phyloP scores from a whole-genome alignment of 2,329 filamentous ascomycete genomes.

The Albophoma yamanashiensis region DNA sequence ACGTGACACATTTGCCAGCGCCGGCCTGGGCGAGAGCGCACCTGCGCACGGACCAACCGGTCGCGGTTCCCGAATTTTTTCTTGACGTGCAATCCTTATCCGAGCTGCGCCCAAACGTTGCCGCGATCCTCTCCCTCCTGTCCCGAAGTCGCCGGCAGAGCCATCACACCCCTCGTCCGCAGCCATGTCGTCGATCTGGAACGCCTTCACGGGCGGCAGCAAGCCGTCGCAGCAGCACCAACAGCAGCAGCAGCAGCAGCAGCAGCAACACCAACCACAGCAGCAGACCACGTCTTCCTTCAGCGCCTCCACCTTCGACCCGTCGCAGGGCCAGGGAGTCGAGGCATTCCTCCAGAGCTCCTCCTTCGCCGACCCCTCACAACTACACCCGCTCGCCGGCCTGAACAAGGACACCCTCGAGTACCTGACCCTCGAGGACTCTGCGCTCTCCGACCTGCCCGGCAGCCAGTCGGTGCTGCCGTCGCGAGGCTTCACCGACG shows the following conservation, averaged over 20 bases:
- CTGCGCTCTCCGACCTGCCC: constrained; percentile 73
- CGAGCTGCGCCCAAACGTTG: not conserved
- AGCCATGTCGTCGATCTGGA: constrained; percentile 49
- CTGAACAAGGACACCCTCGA: constrained; percentile 89
- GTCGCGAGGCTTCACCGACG: constrained; percentile 93
- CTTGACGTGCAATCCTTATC: constrained; percentile 4
- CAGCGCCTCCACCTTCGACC: constrained; percentile 53
- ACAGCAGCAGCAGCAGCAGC: constrained; percentile 24
- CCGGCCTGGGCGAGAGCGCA: not conserved
- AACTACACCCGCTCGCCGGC: constrained; percentile 87
- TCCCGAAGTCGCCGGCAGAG: constrained; percentile 4
- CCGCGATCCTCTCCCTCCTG: constrained; percentile 3
- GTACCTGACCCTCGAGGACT: constrained; percentile 91
- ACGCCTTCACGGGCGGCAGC: constrained; percentile 50
- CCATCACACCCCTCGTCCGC: constrained; percentile 4
- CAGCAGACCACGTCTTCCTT: constrained; percentile 9
- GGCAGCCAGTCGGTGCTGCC: constrained; percentile 81
- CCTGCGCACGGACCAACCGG: constrained; percentile 13
- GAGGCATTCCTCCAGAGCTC: constrained; percentile 74
- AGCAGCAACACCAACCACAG: constrained; percentile 13
- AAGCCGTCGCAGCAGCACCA: constrained; percentile 30
- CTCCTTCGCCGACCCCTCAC: constrained; percentile 72
- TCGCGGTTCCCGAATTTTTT: constrained; percentile 19
- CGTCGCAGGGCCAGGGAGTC: constrained; percentile 65
- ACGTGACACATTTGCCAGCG: constrained; percentile 1